phyloP scores from a whole-genome alignment of 331 rosid species.

The Erythrophleum ivorense region DNA sequence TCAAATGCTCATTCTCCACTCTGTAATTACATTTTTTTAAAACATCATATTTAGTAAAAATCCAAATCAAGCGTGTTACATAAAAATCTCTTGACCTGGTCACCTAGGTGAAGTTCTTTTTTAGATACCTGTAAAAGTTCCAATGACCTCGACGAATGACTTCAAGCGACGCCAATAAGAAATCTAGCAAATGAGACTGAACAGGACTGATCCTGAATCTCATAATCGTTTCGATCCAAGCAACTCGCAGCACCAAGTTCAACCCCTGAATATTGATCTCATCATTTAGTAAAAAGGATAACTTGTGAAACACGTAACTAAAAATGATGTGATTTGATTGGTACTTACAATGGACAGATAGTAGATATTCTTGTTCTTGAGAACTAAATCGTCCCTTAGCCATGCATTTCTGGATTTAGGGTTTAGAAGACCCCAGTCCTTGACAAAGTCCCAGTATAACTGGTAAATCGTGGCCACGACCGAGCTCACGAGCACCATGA shows the following conservation, averaged over 20 bases:
- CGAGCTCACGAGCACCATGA: conserved; percentile 63
- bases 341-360: conserved; percentile 73
- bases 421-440: conserved; percentile 84
- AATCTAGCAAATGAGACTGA: conserved; percentile 52
- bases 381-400: conserved; percentile 77
- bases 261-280: conserved; percentile 57
- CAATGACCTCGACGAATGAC: conserved; percentile 92
- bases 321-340: no score
- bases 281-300: background rate
- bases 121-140: conserved; percentile 85
- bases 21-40: conserved; percentile 41
- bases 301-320: no score
- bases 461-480: conserved; percentile 76
- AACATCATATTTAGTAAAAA: no score
- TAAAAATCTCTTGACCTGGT: no score
- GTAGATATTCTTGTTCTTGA: conserved; percentile 72
- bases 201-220: conserved; percentile 43
- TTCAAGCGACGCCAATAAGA: conserved; percentile 76
- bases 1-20: conserved; percentile 84
- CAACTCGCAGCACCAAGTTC: conserved; percentile 73
- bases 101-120: no score
- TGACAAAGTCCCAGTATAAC: conserved; percentile 87
- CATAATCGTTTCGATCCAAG: conserved; percentile 74
- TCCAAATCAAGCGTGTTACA: no score
- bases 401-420: conserved; percentile 62